These are phyloP conservation scores for Penicillium manginii DNA, from an alignment of 495 filamentous ascomycete species.

Conservation along the genomic window DNA sequence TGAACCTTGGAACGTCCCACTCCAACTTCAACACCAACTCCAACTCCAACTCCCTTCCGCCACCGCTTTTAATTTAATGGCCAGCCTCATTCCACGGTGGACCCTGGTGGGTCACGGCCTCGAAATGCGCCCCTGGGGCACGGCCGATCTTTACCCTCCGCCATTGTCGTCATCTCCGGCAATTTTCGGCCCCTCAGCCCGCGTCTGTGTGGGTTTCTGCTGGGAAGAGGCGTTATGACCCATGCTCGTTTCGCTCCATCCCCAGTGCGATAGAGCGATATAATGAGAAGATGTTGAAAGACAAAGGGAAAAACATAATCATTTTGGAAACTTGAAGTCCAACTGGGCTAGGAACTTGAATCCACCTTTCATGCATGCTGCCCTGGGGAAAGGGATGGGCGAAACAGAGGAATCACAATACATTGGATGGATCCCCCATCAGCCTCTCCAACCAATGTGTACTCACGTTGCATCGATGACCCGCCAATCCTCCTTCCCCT, in stretches of 20 bases:
- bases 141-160: slow-evolving; percentile 24
- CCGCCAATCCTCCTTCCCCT: slow-evolving; percentile 21
- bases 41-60: neutral
- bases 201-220: neutral
- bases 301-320: neutral
- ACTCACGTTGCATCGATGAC: slow-evolving; percentile 24
- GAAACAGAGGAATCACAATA: neutral
- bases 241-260: neutral
- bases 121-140: slow-evolving; percentile 19
- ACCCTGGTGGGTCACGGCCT: neutral
- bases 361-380: too few relatives aligned
- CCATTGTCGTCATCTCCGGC: slow-evolving; percentile 27
- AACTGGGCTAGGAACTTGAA: too few relatives aligned
- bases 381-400: slow-evolving; percentile 17
- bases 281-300: too few relatives aligned
- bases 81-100: neutral
- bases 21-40: neutral
- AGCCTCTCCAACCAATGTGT: slow-evolving; percentile 21
- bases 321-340: too few relatives aligned
- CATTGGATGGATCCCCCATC: slow-evolving; percentile 23
- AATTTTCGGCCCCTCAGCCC: slow-evolving; percentile 11
- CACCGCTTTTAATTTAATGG: neutral
- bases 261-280: too few relatives aligned
- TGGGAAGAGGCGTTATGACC: neutral
- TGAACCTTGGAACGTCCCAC: neutral